These are phyloP conservation scores for Leccinum ponderosum DNA, from an alignment of 1,284 basidiomycete genomes.

Conservation along the genomic window DNA sequence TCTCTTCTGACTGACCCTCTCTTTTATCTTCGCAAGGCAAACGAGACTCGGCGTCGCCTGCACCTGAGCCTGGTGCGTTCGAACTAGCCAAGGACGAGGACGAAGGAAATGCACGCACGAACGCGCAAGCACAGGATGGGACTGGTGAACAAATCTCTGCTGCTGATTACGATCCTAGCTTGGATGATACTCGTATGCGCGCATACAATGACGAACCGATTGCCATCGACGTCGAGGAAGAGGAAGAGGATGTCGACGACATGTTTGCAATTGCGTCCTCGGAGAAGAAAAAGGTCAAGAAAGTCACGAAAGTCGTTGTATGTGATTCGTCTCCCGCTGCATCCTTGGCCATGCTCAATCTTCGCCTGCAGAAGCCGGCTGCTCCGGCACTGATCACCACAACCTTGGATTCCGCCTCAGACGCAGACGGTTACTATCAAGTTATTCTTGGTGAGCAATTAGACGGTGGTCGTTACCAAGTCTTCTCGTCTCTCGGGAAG, in stretches of 20 bases:
- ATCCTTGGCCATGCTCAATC: conserved; percentile 10
- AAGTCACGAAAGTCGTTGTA: conserved; percentile 56
- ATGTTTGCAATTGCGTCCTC: conserved; percentile 78
- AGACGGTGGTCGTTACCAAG: conserved; percentile 92
- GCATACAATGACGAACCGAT: conserved; percentile 46
- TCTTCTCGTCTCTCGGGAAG: conserved; percentile 92
- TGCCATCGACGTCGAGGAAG: conserved; percentile 52
- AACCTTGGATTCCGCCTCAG: conserved; percentile 73
- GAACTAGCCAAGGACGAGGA: conserved; percentile 62
- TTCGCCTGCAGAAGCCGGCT: conserved; percentile 44
- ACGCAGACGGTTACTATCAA: conserved; percentile 94
- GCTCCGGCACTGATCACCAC: conserved; percentile 69
- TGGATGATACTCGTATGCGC: conserved; percentile 80
- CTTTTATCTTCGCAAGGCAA: conserved; percentile 35
- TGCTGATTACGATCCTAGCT: conserved; percentile 90
- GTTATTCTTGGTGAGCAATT: conserved; percentile 94
- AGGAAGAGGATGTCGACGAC: conserved; percentile 83
- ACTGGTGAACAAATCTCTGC: conserved; percentile 76
- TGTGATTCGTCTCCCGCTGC: neutral
- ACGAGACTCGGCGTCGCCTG: conserved; percentile 53
- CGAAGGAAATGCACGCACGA: conserved; percentile 43
- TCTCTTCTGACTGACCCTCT: conserved; percentile 4
- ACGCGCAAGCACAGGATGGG: conserved; percentile 46
- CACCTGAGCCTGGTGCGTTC: conserved; percentile 52
- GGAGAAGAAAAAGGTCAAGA: conserved; percentile 63